A percentile compares a stretch with the other conserved stretches of the same genome.
phyloP scores from a whole-genome alignment of 768 basidiomycete species.

The Boletales sp. region DNA sequence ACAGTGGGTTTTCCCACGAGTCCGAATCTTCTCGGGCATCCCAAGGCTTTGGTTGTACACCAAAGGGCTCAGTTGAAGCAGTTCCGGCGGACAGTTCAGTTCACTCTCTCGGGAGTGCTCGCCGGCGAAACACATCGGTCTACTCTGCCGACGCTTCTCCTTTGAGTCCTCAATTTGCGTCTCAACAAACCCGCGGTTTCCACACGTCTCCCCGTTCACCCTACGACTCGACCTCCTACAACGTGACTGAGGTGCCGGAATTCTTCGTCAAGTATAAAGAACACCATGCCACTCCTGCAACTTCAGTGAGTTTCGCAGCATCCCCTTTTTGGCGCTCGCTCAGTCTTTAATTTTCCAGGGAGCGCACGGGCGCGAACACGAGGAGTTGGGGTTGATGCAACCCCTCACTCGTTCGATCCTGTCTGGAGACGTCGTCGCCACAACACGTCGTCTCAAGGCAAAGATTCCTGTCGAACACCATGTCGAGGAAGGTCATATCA shows the following conservation, averaged over 20 bases:
- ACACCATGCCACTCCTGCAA: slow-evolving; percentile 5
- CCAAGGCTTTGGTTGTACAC: no score
- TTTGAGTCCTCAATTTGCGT: background rate
- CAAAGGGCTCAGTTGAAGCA: no score
- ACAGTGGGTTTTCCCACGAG: no score
- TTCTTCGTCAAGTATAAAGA: slow-evolving; percentile 29
- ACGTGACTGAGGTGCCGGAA: slow-evolving; percentile 20
- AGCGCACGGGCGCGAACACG: slow-evolving; percentile 1
- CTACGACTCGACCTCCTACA: slow-evolving; percentile 27
- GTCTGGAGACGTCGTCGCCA: slow-evolving; percentile 23
- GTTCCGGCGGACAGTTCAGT: no score
- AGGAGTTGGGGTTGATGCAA: slow-evolving; percentile 20
- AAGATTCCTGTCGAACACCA: slow-evolving; percentile 29
- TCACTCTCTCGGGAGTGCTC: background rate
- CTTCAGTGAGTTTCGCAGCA: slow-evolving; percentile 7
- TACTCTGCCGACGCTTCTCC: background rate
- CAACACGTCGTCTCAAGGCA: slow-evolving; percentile 25
- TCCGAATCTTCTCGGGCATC: no score
- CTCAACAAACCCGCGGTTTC: slow-evolving; percentile 19
- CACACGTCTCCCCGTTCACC: slow-evolving; percentile 18
- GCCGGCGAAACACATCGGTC: background rate
- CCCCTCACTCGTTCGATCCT: slow-evolving; percentile 19
- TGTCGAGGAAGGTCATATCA: slow-evolving; percentile 9
- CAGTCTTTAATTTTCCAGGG: no score
- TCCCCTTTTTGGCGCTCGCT: no score